Evolutionary conservation across 2,329 filamentous ascomycete species (phyloP), one percentile per base, ranked within the genome.

Genomic region (Exutisphaerella laricina): DNA sequence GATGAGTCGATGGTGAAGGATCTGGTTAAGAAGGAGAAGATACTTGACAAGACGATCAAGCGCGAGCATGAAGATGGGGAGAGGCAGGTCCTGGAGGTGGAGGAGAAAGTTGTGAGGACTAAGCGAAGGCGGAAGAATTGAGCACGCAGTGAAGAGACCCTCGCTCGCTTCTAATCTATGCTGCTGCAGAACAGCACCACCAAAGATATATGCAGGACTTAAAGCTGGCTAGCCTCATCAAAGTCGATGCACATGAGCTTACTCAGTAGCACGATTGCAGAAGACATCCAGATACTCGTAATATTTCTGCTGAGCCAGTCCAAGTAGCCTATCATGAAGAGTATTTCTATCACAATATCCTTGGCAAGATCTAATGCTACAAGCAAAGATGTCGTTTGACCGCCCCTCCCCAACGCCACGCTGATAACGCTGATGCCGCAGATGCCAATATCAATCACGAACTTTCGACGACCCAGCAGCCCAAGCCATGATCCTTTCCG

Each of bases 11-110:
- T 64, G 26, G 51, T 55, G 25, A 64, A 62, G 49, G 56, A 58
- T 20, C 58, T 64, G n/a, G 57, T 65, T 39, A 51, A 58, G 40
- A 60, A 51, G 23, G 57, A 59, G 43, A 59, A 53, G 29, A 49
- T 62, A 9, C 48, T 59, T 33, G 57, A 64, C 23, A 68, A 63
- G 44, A 65, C 62, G n/a, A 51, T 69, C 17, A 71, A 70, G 51
- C 51, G 65, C 35, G 65, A 67, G 44, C 55, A 60, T 21, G 63
- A 64, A 7, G 56, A 50, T 5, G 61, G 64, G 4, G 64, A 69
- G 46, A 59, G 60, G 22, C 56, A 62, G 18, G 51, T 67, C 4
- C 28, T 69, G 3, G 61, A 70, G 37, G 53, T 70, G 3, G 58
- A 67, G 50, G 58, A 68, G 45, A 62, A 62, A 42, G 55, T 59